Conservation (phyloP, 1,139 yeast genomes). For the Sugiyamaella sp. region DNA sequence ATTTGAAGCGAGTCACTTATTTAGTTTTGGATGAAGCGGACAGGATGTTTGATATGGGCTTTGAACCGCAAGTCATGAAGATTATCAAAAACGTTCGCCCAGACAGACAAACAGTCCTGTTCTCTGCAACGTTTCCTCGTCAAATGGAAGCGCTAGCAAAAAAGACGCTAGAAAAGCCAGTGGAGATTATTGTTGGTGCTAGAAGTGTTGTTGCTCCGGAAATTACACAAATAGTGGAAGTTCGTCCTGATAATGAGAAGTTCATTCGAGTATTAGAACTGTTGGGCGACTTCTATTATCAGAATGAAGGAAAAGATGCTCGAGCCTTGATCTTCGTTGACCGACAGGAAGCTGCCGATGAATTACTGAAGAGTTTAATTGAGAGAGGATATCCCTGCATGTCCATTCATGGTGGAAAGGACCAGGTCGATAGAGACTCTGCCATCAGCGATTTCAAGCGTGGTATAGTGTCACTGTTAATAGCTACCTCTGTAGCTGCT, state of each 20-base stretch:
- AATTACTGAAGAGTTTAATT: slow-evolving; percentile 59
- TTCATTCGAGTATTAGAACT: slow-evolving; percentile 57
- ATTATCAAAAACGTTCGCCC: slow-evolving; percentile 79
- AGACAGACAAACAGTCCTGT: slow-evolving; percentile 87
- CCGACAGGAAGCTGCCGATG: slow-evolving; percentile 80
- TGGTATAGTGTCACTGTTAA: slow-evolving; percentile 62
- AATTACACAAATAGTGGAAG: slow-evolving; percentile 69
- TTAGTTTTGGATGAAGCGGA: slow-evolving; percentile 96
- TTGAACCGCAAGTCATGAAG: slow-evolving; percentile 93
- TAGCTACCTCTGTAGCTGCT: slow-evolving; percentile 95
- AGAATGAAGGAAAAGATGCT: slow-evolving; percentile 42
- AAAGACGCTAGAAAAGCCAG: slow-evolving; percentile 60
- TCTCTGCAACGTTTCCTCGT: slow-evolving; percentile 89
- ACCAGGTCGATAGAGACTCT: slow-evolving; percentile 77
- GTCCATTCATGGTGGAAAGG: slow-evolving; percentile 92
- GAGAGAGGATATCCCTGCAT: slow-evolving; percentile 60
- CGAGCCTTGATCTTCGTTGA: slow-evolving; percentile 84
- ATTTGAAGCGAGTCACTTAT: slow-evolving; percentile 70
- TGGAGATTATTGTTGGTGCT: slow-evolving; percentile 81
- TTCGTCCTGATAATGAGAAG: slow-evolving; percentile 58
- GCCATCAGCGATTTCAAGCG: slow-evolving; percentile 73
- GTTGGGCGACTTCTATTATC: slow-evolving; percentile 50
- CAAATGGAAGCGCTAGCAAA: slow-evolving; percentile 77
- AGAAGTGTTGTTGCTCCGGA: slow-evolving; percentile 83
- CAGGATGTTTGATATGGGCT: slow-evolving; percentile 95